These are phyloP conservation scores for Neoboletus magnificus DNA, from an alignment of 768 basidiomycete genomes.

Conservation along the genomic window DNA sequence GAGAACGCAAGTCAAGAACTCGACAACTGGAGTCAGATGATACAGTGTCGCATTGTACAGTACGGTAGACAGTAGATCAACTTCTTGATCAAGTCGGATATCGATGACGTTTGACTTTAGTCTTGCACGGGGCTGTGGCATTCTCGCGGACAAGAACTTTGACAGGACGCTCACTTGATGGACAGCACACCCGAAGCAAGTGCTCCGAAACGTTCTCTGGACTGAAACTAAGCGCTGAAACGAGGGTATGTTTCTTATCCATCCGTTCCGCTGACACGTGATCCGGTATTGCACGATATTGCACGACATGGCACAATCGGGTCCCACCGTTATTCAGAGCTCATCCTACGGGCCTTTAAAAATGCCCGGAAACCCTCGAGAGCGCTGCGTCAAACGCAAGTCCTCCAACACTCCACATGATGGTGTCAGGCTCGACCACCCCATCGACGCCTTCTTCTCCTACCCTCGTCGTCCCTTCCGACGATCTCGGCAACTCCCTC, in stretches of 20 bases:
- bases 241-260: neutral
- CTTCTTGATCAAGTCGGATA: neutral
- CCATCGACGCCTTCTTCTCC: slow-evolving; percentile 20
- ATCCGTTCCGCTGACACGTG: slow-evolving; percentile 23
- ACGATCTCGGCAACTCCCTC: slow-evolving; percentile 29
- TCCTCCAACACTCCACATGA: neutral
- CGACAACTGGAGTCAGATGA: neutral
- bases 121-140: too few relatives aligned
- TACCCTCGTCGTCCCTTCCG: slow-evolving; percentile 35
- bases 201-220: neutral
- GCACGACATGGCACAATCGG: slow-evolving; percentile 32
- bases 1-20: neutral
- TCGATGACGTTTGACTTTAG: neutral
- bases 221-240: neutral
- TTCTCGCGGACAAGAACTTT: neutral
- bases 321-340: slow-evolving; percentile 14
- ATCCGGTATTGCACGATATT: slow-evolving; percentile 27
- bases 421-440: slow-evolving; percentile 1
- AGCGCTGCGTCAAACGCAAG: neutral
- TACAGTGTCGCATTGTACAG: neutral
- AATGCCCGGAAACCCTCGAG: neutral
- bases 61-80: neutral
- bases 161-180: neutral
- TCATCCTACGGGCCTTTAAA: neutral
- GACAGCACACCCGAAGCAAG: neutral